Base-by-base conservation (phyloP, 768 basidiomycete species). In the Gyrodon lividus region DNA sequence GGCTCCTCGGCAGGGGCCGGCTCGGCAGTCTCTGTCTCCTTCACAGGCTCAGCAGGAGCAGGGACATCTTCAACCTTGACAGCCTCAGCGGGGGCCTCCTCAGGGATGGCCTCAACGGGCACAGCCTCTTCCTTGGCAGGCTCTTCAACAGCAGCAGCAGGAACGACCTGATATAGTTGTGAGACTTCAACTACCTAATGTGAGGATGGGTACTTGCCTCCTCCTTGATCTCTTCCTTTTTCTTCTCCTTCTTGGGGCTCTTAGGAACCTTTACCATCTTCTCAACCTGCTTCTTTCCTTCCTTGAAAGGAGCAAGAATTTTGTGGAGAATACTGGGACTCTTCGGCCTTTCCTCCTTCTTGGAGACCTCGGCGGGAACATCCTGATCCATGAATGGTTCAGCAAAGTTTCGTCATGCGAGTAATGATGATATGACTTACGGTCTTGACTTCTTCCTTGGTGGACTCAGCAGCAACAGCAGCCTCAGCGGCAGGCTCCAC, bases 201-300 rank as follows among this genome's bases (percentile, higher is more conserved):
- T 31, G 17, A 50, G 35, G 35, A 41, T 7, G 40, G 22, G 38
- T 40, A 64, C 71, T 49, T 52, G 81, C 83, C 74, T 82, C 82
- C 12, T 70, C 55, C 44, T 57, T 57, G 37, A 55, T 66, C 64
- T 85, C 84, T 59, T 86, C 83, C 74, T 87, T 86, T 78, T 87
- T 88, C 76, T 88, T 87, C 68, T 85, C 82, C 73, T 87, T 87
- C 79, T 87, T 89, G 31, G 85, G 83, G 70, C 82, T 86, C 82
- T 81, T 89, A 65, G 85, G 79, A 63, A 75, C 77, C 57, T 72
- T 78, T 69, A 78, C 77, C 57, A 70, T 76, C 72, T 78, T 89
- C 59, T 84, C 82, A 49, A 70, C 74, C 68, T 76, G 78, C 55
- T 66, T 67, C 70, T 73, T 76, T 46, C 66, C 63, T 38, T 69